Base-by-base conservation (phyloP, 208 protist species). In the Acanthamoeba royreba region DNA sequence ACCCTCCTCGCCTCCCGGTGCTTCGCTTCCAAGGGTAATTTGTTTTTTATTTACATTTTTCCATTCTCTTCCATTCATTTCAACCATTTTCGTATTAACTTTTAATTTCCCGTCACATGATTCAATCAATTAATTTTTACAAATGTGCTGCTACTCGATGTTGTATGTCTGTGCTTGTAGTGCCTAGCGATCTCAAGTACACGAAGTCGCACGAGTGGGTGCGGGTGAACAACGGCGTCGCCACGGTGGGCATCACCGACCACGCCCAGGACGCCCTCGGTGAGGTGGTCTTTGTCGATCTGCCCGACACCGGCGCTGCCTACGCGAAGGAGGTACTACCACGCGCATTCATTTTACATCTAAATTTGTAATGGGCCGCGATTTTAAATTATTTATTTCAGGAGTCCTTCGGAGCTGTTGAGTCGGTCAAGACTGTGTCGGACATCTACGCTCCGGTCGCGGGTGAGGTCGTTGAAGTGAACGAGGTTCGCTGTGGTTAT, bases 211-310 rank as follows among this genome's bases (percentile, higher is more conserved):
- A 81, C 28, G 69, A 81, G 69, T 81, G 69, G 69, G 17, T 81
- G 33, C 53, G 28, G n/a, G 35, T 96, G 40, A 61, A 94, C 8
- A 83, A 79, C 17, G 72, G 77, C 22, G 43, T 47, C 40, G 95
- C 15, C 63, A 96, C 74, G 42, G 42, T 97, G 9, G 96, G 97
- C 49, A 94, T 97, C 61, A 94, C 96, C 8, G 31, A 97, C 43
- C 93, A 93, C 58, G 96, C 96, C 11, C 93, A 95, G 79, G 52
- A 95, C 25, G n/a, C 52, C 1, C 90, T 98, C 4, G 97, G 97
- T 61, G 96, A 98, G n/a, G 63, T 98, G 19, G 96, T 97, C 0
- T 97, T 95, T 63, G 94, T 97, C 9, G 96, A 98, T 35, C 31
- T 96, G 9, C 96, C 96, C 55, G 88, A 94, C 0, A 52, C 95